phyloP scores from a whole-genome alignment of 2,329 filamentous ascomycete species.

The Penicillium digitatum region DNA sequence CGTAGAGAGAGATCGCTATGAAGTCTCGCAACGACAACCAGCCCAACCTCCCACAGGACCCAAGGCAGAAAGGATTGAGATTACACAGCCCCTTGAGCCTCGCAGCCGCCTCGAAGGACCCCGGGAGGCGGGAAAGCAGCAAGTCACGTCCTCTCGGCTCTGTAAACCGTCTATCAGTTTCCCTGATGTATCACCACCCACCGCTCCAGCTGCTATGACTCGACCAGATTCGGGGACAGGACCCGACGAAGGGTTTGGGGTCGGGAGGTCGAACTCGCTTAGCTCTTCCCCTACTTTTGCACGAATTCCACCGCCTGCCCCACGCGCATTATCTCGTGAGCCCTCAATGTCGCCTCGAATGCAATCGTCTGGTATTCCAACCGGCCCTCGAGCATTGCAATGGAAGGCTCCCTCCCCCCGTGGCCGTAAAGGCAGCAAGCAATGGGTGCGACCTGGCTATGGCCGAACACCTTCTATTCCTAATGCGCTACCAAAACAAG shows the following conservation, averaged over 20 bases:
- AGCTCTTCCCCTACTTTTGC: constrained; percentile 27
- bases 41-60: constrained; percentile 44
- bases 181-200: constrained; percentile 35
- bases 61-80: constrained; percentile 39
- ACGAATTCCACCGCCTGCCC: constrained; percentile 24
- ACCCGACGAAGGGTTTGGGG: constrained; percentile 19
- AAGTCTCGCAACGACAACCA: constrained; percentile 17
- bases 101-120: constrained; percentile 24
- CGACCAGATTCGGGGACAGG: constrained; percentile 22
- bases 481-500: constrained; percentile 28
- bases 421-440: constrained; percentile 36
- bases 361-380: constrained; percentile 38
- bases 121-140: constrained; percentile 22
- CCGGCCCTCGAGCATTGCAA: constrained; percentile 41
- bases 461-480: constrained; percentile 23
- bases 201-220: constrained; percentile 37
- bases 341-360: constrained; percentile 38
- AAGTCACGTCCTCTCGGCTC: constrained; percentile 26
- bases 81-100: constrained; percentile 23
- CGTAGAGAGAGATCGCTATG: constrained; percentile 25
- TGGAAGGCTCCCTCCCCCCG: constrained; percentile 29
- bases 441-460: constrained; percentile 40
- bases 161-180: constrained; percentile 24
- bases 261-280: constrained; percentile 18
- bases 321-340: constrained; percentile 30